Base-by-base conservation (phyloP, 2,329 filamentous ascomycete genomes). In the Juglanconis oblonga region DNA sequence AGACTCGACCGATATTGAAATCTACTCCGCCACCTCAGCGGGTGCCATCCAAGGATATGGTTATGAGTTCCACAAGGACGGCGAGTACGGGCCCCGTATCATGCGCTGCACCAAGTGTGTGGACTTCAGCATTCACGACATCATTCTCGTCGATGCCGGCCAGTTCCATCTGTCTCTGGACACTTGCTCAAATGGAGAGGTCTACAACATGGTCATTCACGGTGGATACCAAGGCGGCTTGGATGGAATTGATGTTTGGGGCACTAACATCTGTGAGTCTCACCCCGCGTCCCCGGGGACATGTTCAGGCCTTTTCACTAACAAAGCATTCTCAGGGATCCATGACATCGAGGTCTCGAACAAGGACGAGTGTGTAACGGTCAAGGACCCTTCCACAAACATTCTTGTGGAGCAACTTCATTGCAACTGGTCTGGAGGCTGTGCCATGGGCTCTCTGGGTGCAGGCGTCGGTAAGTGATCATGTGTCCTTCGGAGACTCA, bases 331-430 rank as follows among this genome's bases (percentile, higher is more conserved):
- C 17, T 47, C 40, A 47, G 44, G 44, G 78, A 73, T 85, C 52
- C 83, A 86, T 66, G 83, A 87, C 67, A 74, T 86, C 48, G 80
- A 81, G 73, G 83, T 86, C 5, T 84, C 83, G 31, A 87, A 86
- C 76, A 85, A 84, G 70, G 82, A 86, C 66, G 84, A 86, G 67
- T 57, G 55, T 52, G 59, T 65, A 32, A 65, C 64, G 4, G 58
- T 65, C 55, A 65, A 79, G 76, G 77, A 73, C 50, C 79, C 80
- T 1, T 73, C 81, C 3, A 73, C 77, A 55, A 78, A 85, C 67
- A 78, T 86, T 42, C 73, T 85, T n/a, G 70, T 86, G 42, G 83
- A 87, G 66, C 81, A 80, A 64, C 77, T 87, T 61, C 83, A 84
- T 72, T 87, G 84, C 73, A 87, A 87, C 73, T 83, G 79, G 79